Evolutionary conservation across 2,329 filamentous ascomycete species (phyloP).

Genomic region (Trichothecium sympodiale): DNA sequence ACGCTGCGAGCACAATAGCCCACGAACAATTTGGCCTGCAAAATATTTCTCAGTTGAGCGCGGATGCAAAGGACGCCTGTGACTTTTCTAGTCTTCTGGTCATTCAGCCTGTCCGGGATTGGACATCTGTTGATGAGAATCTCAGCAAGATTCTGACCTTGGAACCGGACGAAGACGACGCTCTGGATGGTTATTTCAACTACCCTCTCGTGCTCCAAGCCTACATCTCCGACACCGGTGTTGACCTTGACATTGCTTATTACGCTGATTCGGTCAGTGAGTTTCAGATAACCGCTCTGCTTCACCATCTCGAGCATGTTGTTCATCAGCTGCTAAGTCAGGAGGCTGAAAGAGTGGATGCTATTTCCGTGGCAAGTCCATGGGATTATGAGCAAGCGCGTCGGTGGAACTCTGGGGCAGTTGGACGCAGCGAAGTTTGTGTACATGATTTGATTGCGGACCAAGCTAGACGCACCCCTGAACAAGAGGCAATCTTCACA

Average conservation of each 20-base stretch:
- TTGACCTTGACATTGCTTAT: slow-evolving; percentile 3
- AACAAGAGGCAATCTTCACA: too few species aligned
- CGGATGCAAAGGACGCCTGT: neutral
- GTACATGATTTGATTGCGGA: too few species aligned
- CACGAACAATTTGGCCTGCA: slow-evolving; percentile 1
- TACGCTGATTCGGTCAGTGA: neutral
- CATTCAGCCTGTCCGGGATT: neutral
- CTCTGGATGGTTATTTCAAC: slow-evolving; percentile 1
- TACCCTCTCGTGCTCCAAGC: slow-evolving; percentile 1
- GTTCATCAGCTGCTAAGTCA: slow-evolving; percentile 1
- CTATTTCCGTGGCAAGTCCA: too few species aligned
- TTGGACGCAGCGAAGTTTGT: too few species aligned
- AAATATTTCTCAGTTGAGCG: neutral
- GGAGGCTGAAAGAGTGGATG: too few species aligned
- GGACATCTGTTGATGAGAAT: too few species aligned
- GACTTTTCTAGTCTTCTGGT: neutral
- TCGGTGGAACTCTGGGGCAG: too few species aligned
- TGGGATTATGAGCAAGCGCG: too few species aligned
- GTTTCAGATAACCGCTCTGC: neutral
- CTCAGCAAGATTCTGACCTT: slow-evolving; percentile 9
- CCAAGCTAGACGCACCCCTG: too few species aligned
- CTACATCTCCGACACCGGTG: neutral
- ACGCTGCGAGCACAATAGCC: slow-evolving; percentile 6
- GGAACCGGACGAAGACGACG: neutral
- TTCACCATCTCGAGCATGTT: slow-evolving; percentile 2